Percentiles rank a stretch among this genome's conserved stretches.
Conservation (phyloP, 2,329 filamentous ascomycete species). For the Xylaria digitata region DNA sequence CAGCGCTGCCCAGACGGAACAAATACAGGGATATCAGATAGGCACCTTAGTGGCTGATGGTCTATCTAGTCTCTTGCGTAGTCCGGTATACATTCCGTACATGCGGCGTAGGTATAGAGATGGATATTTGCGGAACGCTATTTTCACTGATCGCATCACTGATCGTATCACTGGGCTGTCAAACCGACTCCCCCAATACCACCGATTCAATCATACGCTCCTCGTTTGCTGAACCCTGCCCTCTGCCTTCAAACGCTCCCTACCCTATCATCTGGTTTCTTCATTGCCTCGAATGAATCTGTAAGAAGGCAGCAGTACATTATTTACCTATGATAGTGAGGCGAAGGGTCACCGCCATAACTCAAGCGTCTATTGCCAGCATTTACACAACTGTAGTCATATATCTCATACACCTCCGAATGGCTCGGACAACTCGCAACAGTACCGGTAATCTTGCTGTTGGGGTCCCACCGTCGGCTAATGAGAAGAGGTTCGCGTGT, state of each 20-base stretch:
- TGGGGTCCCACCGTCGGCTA: slow-evolving; percentile 2
- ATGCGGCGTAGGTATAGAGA: not conserved
- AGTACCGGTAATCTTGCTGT: slow-evolving; percentile 3
- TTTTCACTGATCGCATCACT: not conserved
- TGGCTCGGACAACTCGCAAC: slow-evolving; percentile 18
- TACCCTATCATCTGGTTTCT: not conserved
- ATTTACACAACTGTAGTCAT: not conserved
- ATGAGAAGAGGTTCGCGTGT: slow-evolving; percentile 50
- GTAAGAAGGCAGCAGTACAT: not conserved
- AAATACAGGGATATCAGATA: slow-evolving; percentile 4
- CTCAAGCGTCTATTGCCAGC: not conserved
- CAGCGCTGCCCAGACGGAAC: slow-evolving; percentile 6
- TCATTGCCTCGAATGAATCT: not conserved
- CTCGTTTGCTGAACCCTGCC: slow-evolving; percentile 10
- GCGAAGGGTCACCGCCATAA: not conserved
- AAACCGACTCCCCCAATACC: not conserved
- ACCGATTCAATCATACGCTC: not conserved
- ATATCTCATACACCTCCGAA: slow-evolving; percentile 4
- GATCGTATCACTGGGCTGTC: not conserved
- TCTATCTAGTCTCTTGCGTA: not conserved
- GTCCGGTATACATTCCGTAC: too few relatives aligned
- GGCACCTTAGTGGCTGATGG: not conserved
- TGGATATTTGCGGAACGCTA: not conserved
- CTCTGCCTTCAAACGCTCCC: not conserved
- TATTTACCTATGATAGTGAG: not conserved